Percentiles rank a stretch among this genome's conserved stretches.
Conservation (phyloP, 2,329 filamentous ascomycete genomes). For the Penicillium sp. region DNA sequence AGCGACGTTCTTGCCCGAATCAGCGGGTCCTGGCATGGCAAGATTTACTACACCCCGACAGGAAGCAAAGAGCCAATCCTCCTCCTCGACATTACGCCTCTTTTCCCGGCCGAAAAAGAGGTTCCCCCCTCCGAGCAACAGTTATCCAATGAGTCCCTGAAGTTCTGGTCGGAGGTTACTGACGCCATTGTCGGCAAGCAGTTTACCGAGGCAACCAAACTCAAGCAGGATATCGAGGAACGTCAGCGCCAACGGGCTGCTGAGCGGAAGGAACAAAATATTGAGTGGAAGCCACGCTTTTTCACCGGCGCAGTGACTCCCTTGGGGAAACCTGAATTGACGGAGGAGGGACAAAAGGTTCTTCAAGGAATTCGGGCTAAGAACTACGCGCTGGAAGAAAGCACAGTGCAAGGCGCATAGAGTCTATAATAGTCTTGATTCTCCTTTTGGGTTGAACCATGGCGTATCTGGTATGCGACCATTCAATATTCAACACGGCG, state of each 20-base stretch:
- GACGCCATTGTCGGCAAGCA: slow-evolving; percentile 82
- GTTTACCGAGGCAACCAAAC: slow-evolving; percentile 78
- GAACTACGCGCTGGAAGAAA: slow-evolving; percentile 54
- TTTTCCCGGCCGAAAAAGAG: slow-evolving; percentile 77
- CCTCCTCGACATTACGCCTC: slow-evolving; percentile 85
- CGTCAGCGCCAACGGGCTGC: slow-evolving; percentile 82
- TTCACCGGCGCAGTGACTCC: slow-evolving; percentile 70
- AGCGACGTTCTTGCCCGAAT: slow-evolving; percentile 81
- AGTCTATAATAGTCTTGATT: slow-evolving; percentile 9
- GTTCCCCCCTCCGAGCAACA: slow-evolving; percentile 78
- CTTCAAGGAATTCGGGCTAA: slow-evolving; percentile 61
- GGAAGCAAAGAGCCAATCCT: slow-evolving; percentile 61
- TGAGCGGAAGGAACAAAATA: slow-evolving; percentile 71
- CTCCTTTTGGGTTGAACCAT: slow-evolving; percentile 13
- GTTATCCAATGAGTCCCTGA: slow-evolving; percentile 85
- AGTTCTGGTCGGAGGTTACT: slow-evolving; percentile 86
- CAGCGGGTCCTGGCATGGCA: slow-evolving; percentile 82
- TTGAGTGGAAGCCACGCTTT: slow-evolving; percentile 83
- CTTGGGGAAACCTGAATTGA: slow-evolving; percentile 66
- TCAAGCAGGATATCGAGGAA: slow-evolving; percentile 93
- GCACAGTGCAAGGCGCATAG: slow-evolving; percentile 39
- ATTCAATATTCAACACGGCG: slow-evolving; percentile 13
- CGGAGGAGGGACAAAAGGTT: slow-evolving; percentile 62
- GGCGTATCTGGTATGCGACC: slow-evolving; percentile 33
- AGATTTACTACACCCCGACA: slow-evolving; percentile 64